These are phyloP conservation scores for Bocquillonia castaneifolia DNA, from an alignment of 441 rosid genomes.

Conservation along the genomic window DNA sequence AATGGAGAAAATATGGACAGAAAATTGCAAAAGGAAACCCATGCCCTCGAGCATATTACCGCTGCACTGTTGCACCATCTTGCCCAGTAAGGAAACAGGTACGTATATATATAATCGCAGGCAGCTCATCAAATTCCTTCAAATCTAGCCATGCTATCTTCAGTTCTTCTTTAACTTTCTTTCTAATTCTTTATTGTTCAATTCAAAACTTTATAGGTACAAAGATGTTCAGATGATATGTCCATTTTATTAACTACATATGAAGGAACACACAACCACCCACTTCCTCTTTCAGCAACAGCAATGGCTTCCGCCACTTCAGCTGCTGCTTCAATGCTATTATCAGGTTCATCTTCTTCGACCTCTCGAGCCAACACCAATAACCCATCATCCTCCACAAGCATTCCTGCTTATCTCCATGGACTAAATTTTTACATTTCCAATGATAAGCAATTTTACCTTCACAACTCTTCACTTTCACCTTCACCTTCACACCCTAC, in stretches of 20 bases:
- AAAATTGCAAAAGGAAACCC: constrained; percentile 95
- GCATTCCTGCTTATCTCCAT: constrained; percentile 38
- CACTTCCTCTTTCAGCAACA: constrained; percentile 76
- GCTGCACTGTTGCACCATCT: constrained; percentile 76
- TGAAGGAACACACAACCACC: constrained; percentile 91
- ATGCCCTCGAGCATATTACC: constrained; percentile 93
- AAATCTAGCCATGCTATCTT: background rate
- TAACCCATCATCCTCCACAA: constrained; percentile 17
- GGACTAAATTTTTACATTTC: constrained; percentile 54
- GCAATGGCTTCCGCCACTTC: constrained; percentile 93
- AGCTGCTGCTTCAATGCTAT: constrained; percentile 79
- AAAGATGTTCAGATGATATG: constrained; percentile 81
- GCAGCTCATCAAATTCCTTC: background rate
- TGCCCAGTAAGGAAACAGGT: constrained; percentile 97
- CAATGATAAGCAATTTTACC: constrained; percentile 40
- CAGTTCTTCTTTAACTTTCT: background rate
- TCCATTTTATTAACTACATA: constrained; percentile 76
- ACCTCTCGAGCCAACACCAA: constrained; percentile 20
- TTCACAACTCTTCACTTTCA: constrained; percentile 43
- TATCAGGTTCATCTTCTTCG: constrained; percentile 43
- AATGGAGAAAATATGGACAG: constrained; percentile 97
- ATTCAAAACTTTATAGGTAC: constrained; percentile 45
- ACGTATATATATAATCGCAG: background rate
- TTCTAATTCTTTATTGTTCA: background rate
- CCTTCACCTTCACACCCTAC: constrained; percentile 47